Conservation (phyloP, 306 rosid species). For the Malus sylvestris region DNA sequence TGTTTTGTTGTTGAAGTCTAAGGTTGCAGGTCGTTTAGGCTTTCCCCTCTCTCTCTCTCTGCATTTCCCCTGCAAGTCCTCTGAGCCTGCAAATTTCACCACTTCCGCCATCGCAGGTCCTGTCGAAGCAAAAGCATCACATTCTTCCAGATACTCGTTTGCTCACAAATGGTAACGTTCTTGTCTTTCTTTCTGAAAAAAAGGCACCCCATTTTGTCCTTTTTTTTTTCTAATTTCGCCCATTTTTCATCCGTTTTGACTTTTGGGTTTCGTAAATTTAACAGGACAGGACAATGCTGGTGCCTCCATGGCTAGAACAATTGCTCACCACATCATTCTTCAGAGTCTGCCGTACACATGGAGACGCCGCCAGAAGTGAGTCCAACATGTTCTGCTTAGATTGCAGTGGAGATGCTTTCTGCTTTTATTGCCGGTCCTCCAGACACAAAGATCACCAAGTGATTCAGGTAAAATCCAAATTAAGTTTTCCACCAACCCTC, state of each 20-base stretch:
- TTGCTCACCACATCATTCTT: conserved; percentile 61
- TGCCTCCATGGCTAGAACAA: conserved; percentile 86
- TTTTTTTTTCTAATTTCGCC: no score
- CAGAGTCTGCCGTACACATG: conserved; percentile 63
- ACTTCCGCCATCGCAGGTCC: background rate
- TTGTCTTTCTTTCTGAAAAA: background rate
- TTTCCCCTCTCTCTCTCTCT: conserved; percentile 8
- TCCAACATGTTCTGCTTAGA: conserved; percentile 92
- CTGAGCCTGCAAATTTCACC: background rate
- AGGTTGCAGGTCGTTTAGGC: conserved; percentile 45
- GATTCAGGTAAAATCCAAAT: conserved; percentile 50
- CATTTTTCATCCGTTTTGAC: background rate
- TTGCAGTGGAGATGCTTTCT: conserved; percentile 67
- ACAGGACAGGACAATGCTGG: conserved; percentile 69
- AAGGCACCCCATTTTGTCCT: background rate
- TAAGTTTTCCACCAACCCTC: background rate
- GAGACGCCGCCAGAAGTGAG: conserved; percentile 70
- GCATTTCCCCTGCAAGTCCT: conserved; percentile 9
- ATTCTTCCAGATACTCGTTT: conserved; percentile 10
- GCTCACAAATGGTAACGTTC: conserved; percentile 17
- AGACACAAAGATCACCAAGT: conserved; percentile 87
- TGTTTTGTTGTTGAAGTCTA: conserved; percentile 48
- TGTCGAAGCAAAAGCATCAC: background rate
- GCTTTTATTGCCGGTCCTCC: conserved; percentile 89
- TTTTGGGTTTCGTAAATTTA: background rate